These are phyloP conservation scores for Amoeboaphelidium occidentale DNA, from an alignment of 371 early-diverging fungal species.

Conservation along the genomic window DNA sequence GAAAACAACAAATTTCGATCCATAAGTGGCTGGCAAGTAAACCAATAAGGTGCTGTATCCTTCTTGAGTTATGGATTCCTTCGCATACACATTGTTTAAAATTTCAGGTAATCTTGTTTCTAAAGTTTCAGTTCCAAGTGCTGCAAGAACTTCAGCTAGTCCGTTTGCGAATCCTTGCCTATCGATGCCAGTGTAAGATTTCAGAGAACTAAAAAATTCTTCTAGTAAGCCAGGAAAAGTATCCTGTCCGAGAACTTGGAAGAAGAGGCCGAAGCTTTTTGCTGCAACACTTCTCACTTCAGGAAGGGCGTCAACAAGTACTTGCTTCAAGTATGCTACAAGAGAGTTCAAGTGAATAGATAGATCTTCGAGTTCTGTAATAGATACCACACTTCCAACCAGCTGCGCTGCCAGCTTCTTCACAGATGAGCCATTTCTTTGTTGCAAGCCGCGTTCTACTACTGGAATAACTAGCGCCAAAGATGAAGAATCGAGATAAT, in stretches of 20 bases:
- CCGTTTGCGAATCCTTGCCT: constrained; percentile 94
- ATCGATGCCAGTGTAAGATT: constrained; percentile 67
- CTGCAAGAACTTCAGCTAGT: constrained; percentile 72
- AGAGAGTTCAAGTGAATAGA: constrained; percentile 55
- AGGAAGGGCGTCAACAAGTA: constrained; percentile 82
- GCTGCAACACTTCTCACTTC: constrained; percentile 83
- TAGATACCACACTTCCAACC: constrained; percentile 81
- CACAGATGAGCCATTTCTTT: constrained; percentile 59
- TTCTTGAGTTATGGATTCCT: constrained; percentile 33
- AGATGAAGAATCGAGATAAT: constrained; percentile 90
- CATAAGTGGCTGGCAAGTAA: constrained; percentile 84
- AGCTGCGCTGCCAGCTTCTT: constrained; percentile 89
- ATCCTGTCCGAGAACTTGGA: constrained; percentile 69
- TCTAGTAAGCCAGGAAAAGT: constrained; percentile 72
- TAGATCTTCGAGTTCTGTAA: constrained; percentile 73
- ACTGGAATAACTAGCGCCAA: constrained; percentile 87
- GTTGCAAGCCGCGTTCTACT: constrained; percentile 67
- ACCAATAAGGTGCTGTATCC: constrained; percentile 82
- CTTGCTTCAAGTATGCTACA: constrained; percentile 62
- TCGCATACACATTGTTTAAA: constrained; percentile 25
- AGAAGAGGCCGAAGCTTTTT: constrained; percentile 71
- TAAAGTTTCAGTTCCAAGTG: constrained; percentile 62
- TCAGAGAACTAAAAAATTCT: constrained; percentile 57
- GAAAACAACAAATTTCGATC: constrained; percentile 66
- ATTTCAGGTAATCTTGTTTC: constrained; percentile 74